A percentile compares a stretch with the other conserved stretches of the same genome.
Evolutionary conservation across 139 green algal species (phyloP).

Genomic region (Yamagishiella unicocca): DNA sequence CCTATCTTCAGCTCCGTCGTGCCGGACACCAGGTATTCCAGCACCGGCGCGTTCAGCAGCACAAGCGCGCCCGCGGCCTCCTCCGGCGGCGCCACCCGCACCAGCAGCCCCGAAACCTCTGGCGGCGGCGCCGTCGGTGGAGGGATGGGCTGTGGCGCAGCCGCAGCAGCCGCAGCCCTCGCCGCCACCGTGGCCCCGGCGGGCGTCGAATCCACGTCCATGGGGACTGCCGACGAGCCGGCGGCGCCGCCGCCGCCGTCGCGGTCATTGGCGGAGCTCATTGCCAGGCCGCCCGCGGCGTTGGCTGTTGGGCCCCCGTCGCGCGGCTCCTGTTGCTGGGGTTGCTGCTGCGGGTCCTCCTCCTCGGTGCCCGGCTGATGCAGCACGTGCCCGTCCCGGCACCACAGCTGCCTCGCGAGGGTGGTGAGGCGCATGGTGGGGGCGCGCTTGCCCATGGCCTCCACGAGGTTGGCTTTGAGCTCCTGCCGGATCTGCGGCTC

Average conservation of each 20-base stretch:
- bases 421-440: constrained; percentile 10
- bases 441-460: constrained; percentile 6
- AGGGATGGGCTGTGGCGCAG: neutral
- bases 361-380: neutral
- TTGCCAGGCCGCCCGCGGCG: too few species aligned
- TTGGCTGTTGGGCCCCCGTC: neutral
- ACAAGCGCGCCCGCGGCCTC: constrained; percentile 25
- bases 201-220: constrained; percentile 15
- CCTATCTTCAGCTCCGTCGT: constrained; percentile 38
- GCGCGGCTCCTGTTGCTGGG: neutral
- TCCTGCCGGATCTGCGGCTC: constrained; percentile 22
- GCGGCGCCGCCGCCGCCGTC: too few species aligned
- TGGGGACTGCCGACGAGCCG: neutral
- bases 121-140: constrained; percentile 4
- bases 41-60: constrained; percentile 29
- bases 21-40: constrained; percentile 37
- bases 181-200: neutral
- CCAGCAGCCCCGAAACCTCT: constrained; percentile 14
- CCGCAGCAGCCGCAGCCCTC: neutral
- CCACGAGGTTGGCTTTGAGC: constrained; percentile 1
- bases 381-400: constrained; percentile 1
- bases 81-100: neutral
- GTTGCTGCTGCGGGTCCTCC: neutral
- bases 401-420: constrained; percentile 42
- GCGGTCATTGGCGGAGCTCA: too few species aligned